Percentiles rank a stretch among this genome's conserved stretches.
These are phyloP conservation scores for Pugionium cornutum DNA, from an alignment of 345 rosid species.

Conservation along the genomic window DNA sequence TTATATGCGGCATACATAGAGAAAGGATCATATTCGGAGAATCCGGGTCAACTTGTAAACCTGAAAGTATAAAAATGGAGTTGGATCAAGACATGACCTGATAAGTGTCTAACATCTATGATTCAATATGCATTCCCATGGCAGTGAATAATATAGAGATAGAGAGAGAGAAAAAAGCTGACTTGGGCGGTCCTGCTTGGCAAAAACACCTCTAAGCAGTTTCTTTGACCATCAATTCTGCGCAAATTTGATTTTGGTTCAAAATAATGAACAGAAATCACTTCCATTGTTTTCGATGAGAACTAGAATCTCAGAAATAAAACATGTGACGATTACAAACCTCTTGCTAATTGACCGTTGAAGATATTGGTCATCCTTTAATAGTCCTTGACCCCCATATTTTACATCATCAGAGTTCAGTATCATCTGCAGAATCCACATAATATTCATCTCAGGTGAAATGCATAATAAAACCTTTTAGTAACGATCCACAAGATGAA, in stretches of 20 bases:
- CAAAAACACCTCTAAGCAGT: slow-evolving; percentile 74
- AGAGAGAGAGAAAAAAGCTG: slow-evolving; percentile 29
- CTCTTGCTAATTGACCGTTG: slow-evolving; percentile 71
- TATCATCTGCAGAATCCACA: slow-evolving; percentile 51
- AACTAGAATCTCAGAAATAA: neutral
- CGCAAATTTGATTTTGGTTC: slow-evolving; percentile 23
- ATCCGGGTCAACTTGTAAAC: slow-evolving; percentile 70
- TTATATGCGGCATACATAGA: neutral
- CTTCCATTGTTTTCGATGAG: slow-evolving; percentile 16
- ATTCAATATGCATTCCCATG: neutral
- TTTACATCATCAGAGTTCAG: slow-evolving; percentile 76
- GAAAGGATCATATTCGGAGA: slow-evolving; percentile 52
- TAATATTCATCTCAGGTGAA: slow-evolving; percentile 8
- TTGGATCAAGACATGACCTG: slow-evolving; percentile 6
- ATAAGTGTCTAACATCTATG: neutral
- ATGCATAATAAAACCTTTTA: slow-evolving; percentile 1
- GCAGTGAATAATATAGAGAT: slow-evolving; percentile 10
- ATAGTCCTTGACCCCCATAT: slow-evolving; percentile 74
- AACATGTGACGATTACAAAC: slow-evolving; percentile 41
- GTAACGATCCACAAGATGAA: slow-evolving; percentile 12
- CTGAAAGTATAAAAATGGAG: slow-evolving; percentile 37
- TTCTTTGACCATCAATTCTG: slow-evolving; percentile 77
- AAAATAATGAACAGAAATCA: slow-evolving; percentile 9
- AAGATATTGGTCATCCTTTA: slow-evolving; percentile 57
- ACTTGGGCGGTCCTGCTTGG: slow-evolving; percentile 97